Evolutionary conservation across 352 stramenopile species (phyloP).

Genomic region (Globisporangium middletonii): DNA sequence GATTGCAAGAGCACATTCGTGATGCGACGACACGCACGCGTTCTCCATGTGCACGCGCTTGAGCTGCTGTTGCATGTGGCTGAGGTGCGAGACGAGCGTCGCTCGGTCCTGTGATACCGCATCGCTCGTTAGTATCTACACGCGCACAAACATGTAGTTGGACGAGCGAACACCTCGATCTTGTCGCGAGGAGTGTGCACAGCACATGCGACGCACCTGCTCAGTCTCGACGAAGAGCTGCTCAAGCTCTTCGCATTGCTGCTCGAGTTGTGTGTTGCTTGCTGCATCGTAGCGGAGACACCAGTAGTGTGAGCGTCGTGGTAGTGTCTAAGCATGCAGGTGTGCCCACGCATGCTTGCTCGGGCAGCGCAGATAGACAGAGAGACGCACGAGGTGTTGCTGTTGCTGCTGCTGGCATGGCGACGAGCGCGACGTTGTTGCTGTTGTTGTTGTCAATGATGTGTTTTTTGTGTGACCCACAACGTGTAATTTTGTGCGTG

Average conservation of each 20-base stretch:
- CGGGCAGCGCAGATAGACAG: no score
- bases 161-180: no score
- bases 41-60: constrained; percentile 27
- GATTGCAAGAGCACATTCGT: neutral
- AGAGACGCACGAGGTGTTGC: no score
- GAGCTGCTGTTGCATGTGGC: constrained; percentile 11
- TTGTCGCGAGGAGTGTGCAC: neutral
- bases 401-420: neutral
- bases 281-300: neutral
- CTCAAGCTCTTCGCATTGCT: constrained; percentile 18
- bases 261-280: constrained; percentile 3
- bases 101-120: constrained; percentile 16
- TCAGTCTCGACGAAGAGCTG: constrained; percentile 17
- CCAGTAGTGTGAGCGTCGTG: no score
- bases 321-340: neutral
- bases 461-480: neutral
- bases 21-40: constrained; percentile 14
- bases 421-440: neutral
- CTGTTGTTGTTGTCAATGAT: neutral
- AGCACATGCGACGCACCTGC: constrained; percentile 8
- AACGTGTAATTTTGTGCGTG: no score
- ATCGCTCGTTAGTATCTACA: neutral
- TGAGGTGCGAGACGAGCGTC: constrained; percentile 15
- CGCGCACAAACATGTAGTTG: neutral
- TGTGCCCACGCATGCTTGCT: neutral